Evolutionary conservation across 2,329 filamentous ascomycete genomes (phyloP), one percentile per base, ranked within the genome.

Genomic region (Stromatinia cepivora): DNA sequence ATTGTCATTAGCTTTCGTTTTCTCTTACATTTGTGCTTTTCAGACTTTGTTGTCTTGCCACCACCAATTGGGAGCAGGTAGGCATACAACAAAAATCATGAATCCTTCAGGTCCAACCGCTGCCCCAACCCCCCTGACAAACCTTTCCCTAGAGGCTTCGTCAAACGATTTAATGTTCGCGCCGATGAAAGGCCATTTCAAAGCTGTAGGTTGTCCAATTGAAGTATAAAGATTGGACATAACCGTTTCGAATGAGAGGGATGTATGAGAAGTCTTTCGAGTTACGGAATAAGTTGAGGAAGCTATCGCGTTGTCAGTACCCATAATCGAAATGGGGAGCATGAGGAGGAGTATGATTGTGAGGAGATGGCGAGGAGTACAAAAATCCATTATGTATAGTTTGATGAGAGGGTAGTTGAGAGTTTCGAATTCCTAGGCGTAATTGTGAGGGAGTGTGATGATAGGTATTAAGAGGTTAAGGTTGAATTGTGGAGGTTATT

Each of bases 81-180:
- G 28, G 66, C 39, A 17, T 68, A 73, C 73, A 10, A 69, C 45
- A 39, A 73, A 74, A 15, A 71, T 70, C 73, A 75, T 75, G 53
- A 75, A 75, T 31, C 67, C 72, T 64, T 74, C 70, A 28, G 70
- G 69, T 15, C 74, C 74, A 66, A 71, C 46, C 1, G 28, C n/a
- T 9, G 58, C 54, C 7, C 71, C 61, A 2, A 70, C 56, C n/a
- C 25, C 31, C 15, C 52, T 34, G 2, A 66, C 67, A 48, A 72
- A 75, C 2, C 54, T 15, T n/a, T 73, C 69, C 45, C 68, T 69
- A n/a, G 52, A 50, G 2, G 3, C 39, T 45, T 66, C 61, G 17
- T 69, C 53, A 31, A 66, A 65, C 0, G 54, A 66, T 1, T 36
- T 68, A 34, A 72, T 71, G 34, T 39, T 69, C 42, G 66, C 69